These are phyloP conservation scores for Pyrus hybrid DNA, from an alignment of 331 rosid species.

Conservation along the genomic window DNA sequence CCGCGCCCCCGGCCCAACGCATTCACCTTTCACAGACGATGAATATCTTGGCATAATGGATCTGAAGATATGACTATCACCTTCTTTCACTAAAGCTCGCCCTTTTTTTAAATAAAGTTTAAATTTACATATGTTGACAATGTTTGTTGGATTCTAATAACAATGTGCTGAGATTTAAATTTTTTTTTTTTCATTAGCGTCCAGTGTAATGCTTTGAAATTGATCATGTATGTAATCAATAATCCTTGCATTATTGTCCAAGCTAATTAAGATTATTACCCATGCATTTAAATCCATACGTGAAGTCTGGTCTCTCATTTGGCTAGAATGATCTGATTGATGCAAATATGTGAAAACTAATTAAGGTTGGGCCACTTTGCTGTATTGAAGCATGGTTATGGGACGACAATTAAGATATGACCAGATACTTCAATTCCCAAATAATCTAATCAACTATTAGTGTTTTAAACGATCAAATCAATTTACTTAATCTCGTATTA, in stretches of 20 bases:
- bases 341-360: slow-evolving; percentile 20
- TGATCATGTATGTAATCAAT: neutral
- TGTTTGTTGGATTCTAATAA: neutral
- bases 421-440: slow-evolving; percentile 13
- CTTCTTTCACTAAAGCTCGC: neutral
- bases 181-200: neutral
- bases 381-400: slow-evolving; percentile 21
- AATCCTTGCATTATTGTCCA: neutral
- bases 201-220: neutral
- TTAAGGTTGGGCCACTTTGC: slow-evolving; percentile 11
- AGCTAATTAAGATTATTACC: neutral
- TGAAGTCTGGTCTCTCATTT: slow-evolving; percentile 30
- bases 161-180: neutral
- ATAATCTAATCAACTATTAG: neutral
- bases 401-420: slow-evolving; percentile 40
- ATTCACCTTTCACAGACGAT: neutral
- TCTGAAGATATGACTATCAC: neutral
- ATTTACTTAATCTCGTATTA: neutral
- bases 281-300: slow-evolving; percentile 16
- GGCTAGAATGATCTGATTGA: slow-evolving; percentile 73
- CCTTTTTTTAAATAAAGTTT: neutral
- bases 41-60: neutral
- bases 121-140: neutral
- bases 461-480: neutral
- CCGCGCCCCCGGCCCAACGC: no score